Evolutionary conservation across 148 eudicot genomes (phyloP).

Genomic region (Euryodendron excelsum): DNA sequence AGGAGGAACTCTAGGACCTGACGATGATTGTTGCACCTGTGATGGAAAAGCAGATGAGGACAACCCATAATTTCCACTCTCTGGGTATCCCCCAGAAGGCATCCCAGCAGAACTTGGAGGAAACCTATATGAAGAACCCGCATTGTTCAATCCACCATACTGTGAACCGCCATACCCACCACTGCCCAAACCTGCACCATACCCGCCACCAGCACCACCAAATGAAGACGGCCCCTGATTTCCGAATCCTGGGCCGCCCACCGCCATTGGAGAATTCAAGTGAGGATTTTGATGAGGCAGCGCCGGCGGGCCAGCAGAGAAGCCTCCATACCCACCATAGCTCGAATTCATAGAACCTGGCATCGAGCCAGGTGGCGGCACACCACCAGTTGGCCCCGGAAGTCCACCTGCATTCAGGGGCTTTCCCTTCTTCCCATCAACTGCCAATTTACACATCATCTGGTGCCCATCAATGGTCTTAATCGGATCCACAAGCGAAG

Average conservation of each 20-base stretch:
- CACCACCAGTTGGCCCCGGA: constrained; percentile 14
- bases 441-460: constrained; percentile 77
- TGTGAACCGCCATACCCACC: constrained; percentile 35
- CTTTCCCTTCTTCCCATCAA: constrained; percentile 82
- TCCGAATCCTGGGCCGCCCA: constrained; percentile 33
- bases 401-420: constrained; percentile 20
- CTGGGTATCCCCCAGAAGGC: constrained; percentile 55
- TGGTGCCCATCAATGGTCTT: constrained; percentile 81
- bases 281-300: constrained; percentile 27
- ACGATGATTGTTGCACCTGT: constrained; percentile 44
- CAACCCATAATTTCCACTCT: constrained; percentile 57
- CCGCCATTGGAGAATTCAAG: background rate
- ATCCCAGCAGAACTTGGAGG: constrained; percentile 52
- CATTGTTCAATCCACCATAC: constrained; percentile 32
- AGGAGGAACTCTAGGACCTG: constrained; percentile 74
- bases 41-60: constrained; percentile 39
- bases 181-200: constrained; percentile 31
- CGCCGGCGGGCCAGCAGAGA: constrained; percentile 27
- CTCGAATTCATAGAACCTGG: constrained; percentile 31
- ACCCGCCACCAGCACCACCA: constrained; percentile 28
- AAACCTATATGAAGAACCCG: constrained; percentile 44
- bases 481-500: constrained; percentile 63
- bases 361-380: constrained; percentile 27
- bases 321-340: constrained; percentile 40
- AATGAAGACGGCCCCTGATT: constrained; percentile 32